Conservation (phyloP, 169 alveolate species). For the Plasmodium yoelii region DNA sequence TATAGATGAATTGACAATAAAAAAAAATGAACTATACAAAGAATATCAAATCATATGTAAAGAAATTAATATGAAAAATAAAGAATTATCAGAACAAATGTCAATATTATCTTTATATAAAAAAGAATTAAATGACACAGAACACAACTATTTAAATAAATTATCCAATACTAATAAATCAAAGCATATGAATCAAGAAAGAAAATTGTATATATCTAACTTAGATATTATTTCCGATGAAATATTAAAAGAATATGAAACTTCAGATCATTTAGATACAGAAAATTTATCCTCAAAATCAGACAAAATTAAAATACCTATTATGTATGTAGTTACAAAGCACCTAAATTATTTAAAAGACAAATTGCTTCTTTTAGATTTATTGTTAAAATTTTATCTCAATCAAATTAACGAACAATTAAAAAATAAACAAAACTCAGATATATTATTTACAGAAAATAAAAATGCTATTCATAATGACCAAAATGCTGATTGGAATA, state of each 20-base stretch:
- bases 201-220: slow-evolving; percentile 57
- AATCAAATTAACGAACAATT: slow-evolving; percentile 1
- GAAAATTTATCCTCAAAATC: slow-evolving; percentile 27
- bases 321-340: slow-evolving; percentile 19
- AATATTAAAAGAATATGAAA: slow-evolving; percentile 50
- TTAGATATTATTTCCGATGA: slow-evolving; percentile 52
- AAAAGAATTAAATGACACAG: slow-evolving; percentile 50
- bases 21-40: slow-evolving; percentile 38
- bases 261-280: slow-evolving; percentile 23
- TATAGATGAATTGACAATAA: slow-evolving; percentile 34
- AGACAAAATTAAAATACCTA: slow-evolving; percentile 40
- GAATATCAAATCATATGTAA: slow-evolving; percentile 49
- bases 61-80: slow-evolving; percentile 34
- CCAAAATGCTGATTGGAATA: no score
- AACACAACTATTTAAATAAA: slow-evolving; percentile 48
- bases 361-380: slow-evolving; percentile 29
- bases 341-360: slow-evolving; percentile 50
- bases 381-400: slow-evolving; percentile 36
- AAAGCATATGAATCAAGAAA: slow-evolving; percentile 70
- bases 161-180: slow-evolving; percentile 68
- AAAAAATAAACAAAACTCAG: background rate
- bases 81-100: slow-evolving; percentile 16
- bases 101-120: slow-evolving; percentile 26
- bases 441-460: background rate
- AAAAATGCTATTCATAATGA: background rate